A percentile compares a stretch with the other conserved stretches of the same genome.
Evolutionary conservation across 164 flowering plant genomes (phyloP).

Genomic region (Taxillus chinensis): DNA sequence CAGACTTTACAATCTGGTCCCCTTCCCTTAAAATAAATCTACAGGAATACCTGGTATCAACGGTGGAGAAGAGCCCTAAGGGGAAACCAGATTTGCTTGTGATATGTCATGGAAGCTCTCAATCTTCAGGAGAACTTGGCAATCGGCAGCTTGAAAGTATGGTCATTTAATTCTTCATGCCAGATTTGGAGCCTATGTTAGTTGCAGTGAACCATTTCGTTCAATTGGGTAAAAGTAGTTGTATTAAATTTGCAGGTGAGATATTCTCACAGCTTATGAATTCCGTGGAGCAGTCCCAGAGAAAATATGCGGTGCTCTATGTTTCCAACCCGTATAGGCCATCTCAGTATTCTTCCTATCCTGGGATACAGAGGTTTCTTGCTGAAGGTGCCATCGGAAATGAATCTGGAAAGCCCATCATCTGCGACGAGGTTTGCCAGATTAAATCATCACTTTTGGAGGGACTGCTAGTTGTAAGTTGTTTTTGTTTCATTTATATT

Average conservation of each 20-base stretch:
- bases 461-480: conserved; percentile 75
- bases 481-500: not conserved
- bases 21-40: conserved; percentile 1
- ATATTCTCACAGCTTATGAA: conserved; percentile 45
- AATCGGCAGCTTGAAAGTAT: conserved; percentile 47
- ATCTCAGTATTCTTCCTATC: conserved; percentile 28
- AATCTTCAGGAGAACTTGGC: conserved; percentile 23
- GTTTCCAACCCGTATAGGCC: conserved; percentile 63
- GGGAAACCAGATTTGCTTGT: conserved; percentile 52
- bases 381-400: conserved; percentile 47
- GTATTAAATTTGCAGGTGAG: conserved; percentile 42
- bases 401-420: conserved; percentile 29
- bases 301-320: conserved; percentile 62
- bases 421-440: conserved; percentile 80
- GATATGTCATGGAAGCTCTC: conserved; percentile 39
- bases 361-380: conserved; percentile 54
- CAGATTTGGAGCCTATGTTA: not conserved
- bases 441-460: conserved; percentile 74
- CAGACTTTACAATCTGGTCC: not conserved
- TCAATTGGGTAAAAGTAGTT: not conserved
- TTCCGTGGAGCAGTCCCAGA: conserved; percentile 56
- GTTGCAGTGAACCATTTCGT: not conserved
- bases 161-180: not conserved
- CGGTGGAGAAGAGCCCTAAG: conserved; percentile 28
- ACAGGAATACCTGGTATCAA: conserved; percentile 59